Evolutionary conservation across 139 green algal genomes (phyloP).

Genomic region (Chlorella sp.): DNA sequence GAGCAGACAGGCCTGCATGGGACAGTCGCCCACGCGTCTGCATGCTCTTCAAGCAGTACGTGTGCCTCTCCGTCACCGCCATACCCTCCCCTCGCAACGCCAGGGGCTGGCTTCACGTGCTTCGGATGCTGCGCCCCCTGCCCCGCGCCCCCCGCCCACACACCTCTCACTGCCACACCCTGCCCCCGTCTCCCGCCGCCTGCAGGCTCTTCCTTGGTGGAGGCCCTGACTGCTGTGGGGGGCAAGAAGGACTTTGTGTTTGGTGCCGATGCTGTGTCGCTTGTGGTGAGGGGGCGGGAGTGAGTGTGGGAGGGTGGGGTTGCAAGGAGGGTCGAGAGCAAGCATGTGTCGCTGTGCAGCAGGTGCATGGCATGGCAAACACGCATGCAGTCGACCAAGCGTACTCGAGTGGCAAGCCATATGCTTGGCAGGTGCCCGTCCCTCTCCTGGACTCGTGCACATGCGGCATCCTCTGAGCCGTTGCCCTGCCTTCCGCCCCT

Average conservation of each 20-base stretch:
- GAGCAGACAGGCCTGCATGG: neutral
- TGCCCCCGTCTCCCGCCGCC: neutral
- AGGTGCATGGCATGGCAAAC: too few species aligned
- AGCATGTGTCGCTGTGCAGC: too few species aligned
- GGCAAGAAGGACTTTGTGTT: constrained; percentile 7
- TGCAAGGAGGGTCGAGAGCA: neutral
- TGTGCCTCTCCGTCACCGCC: too few species aligned
- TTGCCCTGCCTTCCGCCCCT: too few species aligned
- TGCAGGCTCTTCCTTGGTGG: neutral
- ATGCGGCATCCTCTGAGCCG: too few species aligned
- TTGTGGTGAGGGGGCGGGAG: neutral
- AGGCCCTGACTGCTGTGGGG: neutral
- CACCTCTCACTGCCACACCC: neutral
- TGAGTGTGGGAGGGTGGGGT: neutral
- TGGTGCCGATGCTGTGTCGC: neutral
- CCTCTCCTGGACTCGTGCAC: too few species aligned
- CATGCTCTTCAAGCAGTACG: neutral
- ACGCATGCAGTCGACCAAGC: too few species aligned
- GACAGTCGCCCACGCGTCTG: neutral
- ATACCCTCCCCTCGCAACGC: too few species aligned
- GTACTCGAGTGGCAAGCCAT: too few species aligned
- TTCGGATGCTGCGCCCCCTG: too few species aligned
- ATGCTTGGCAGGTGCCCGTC: too few species aligned
- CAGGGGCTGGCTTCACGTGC: too few species aligned
- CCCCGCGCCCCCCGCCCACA: neutral